Evolutionary conservation across 805 yeast species (phyloP).

Genomic region (Candida glaebosa): DNA sequence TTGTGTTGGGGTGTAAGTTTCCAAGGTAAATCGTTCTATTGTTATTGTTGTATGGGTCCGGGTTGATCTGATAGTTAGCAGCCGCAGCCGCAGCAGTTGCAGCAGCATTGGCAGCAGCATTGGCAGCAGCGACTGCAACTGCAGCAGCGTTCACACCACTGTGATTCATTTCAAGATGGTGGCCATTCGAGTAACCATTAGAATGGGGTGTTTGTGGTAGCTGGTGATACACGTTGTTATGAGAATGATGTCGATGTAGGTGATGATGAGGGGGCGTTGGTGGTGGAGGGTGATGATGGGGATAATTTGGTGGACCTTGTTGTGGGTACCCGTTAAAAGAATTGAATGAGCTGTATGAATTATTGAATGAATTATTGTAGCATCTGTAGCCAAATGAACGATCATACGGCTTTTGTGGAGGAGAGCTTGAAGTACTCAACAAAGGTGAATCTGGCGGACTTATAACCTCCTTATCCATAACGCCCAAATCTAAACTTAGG

Average conservation of each 20-base stretch:
- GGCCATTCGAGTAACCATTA: slow-evolving; percentile 1
- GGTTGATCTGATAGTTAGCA: slow-evolving; percentile 14
- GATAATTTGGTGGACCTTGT: not conserved
- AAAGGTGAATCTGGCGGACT: slow-evolving; percentile 5
- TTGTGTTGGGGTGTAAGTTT: slow-evolving; percentile 59
- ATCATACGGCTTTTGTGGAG: slow-evolving; percentile 1
- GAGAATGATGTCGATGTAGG: not conserved
- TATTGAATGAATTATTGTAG: slow-evolving; percentile 1
- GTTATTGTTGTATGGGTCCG: slow-evolving; percentile 33
- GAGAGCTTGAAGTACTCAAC: slow-evolving; percentile 2
- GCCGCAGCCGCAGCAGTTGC: slow-evolving; percentile 5
- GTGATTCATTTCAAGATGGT: not conserved
- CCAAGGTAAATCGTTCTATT: slow-evolving; percentile 72
- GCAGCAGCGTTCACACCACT: not conserved
- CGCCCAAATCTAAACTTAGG: slow-evolving; percentile 1
- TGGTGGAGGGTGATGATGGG: not conserved
- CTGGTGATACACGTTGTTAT: not conserved
- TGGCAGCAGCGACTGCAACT: slow-evolving; percentile 1
- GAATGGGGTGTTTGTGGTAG: not conserved
- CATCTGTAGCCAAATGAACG: not conserved
- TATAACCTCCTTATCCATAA: not conserved
- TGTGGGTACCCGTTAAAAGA: not conserved
- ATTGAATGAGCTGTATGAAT: not conserved
- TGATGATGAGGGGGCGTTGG: slow-evolving; percentile 3
- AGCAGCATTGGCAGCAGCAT: not conserved